phyloP scores from a whole-genome alignment of 2,329 filamentous ascomycete genomes.

The Aspergillus luchuensis region DNA sequence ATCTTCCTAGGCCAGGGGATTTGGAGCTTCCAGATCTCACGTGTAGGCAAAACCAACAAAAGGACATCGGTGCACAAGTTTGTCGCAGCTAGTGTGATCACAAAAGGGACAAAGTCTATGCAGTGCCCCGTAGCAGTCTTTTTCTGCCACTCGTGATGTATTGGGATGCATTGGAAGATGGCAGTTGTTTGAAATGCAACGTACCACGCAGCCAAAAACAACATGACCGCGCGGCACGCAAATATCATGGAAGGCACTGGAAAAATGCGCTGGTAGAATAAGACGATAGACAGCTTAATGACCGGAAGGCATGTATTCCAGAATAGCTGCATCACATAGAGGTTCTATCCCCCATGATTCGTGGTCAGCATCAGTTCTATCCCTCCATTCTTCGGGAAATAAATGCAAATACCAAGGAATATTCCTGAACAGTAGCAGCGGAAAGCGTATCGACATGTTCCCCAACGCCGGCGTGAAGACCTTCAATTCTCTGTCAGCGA shows the following conservation, averaged over 20 bases:
- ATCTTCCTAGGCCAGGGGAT: neutral
- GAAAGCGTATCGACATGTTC: neutral
- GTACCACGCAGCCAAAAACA: neutral
- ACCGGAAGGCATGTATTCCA: constrained; percentile 5
- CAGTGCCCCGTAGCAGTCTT: neutral
- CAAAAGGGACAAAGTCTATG: constrained; percentile 3
- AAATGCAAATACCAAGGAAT: neutral
- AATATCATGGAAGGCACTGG: neutral
- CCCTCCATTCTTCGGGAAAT: neutral
- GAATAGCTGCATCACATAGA: neutral
- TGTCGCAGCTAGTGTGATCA: neutral
- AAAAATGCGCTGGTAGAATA: constrained; percentile 5
- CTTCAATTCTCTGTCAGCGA: neutral
- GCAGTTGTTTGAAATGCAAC: constrained; percentile 4
- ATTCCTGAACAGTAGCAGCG: neutral
- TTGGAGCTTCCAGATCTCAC: constrained; percentile 1
- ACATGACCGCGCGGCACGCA: neutral
- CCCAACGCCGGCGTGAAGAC: constrained; percentile 4
- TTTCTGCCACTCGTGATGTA: neutral
- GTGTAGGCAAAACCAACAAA: neutral
- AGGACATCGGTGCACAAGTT: neutral
- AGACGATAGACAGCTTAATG: constrained; percentile 5
- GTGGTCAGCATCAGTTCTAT: neutral
- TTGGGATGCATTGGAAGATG: neutral
- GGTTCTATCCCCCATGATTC: neutral